phyloP scores from a whole-genome alignment of 2,329 filamentous ascomycete genomes.

The Chrysoporthe cubensis region DNA sequence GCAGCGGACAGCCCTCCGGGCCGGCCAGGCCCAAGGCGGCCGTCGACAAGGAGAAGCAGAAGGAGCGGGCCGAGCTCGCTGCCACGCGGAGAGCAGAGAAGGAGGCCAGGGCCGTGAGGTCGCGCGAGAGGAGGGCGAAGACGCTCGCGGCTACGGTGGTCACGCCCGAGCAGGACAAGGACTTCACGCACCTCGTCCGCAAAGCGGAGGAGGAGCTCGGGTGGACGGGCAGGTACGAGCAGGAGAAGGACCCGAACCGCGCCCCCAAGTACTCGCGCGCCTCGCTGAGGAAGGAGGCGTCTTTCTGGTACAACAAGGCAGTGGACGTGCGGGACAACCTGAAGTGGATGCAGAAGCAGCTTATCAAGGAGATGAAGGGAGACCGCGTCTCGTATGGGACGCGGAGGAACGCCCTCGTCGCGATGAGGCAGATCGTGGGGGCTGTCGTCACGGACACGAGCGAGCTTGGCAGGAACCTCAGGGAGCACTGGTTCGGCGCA shows the following conservation, averaged over 20 bases:
- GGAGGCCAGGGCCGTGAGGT: background rate
- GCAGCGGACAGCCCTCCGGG: conserved; percentile 1
- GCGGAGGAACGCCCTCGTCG: conserved; percentile 17
- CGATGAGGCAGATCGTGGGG: conserved; percentile 10
- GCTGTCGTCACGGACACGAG: conserved; percentile 5
- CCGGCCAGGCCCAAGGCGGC: conserved; percentile 13
- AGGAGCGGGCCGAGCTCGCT: background rate
- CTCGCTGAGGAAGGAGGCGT: background rate
- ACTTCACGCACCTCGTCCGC: conserved; percentile 18
- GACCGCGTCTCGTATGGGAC: conserved; percentile 11
- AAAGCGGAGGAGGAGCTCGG: conserved; percentile 17
- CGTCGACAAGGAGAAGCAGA: conserved; percentile 4
- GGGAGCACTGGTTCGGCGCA: conserved; percentile 5
- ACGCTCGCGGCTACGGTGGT: background rate
- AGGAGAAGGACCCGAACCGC: conserved; percentile 2
- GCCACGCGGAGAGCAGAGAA: background rate
- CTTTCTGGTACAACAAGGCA: conserved; percentile 10
- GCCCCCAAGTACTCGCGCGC: conserved; percentile 5
- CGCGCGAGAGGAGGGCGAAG: background rate
- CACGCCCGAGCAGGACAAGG: conserved; percentile 7
- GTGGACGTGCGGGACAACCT: conserved; percentile 10
- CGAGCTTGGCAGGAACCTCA: conserved; percentile 11
- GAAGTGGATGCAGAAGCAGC: conserved; percentile 20
- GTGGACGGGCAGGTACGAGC: conserved; percentile 5
- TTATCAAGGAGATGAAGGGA: conserved; percentile 9